Conservation (phyloP, 208 protist genomes). For the Porcisia deanei region DNA sequence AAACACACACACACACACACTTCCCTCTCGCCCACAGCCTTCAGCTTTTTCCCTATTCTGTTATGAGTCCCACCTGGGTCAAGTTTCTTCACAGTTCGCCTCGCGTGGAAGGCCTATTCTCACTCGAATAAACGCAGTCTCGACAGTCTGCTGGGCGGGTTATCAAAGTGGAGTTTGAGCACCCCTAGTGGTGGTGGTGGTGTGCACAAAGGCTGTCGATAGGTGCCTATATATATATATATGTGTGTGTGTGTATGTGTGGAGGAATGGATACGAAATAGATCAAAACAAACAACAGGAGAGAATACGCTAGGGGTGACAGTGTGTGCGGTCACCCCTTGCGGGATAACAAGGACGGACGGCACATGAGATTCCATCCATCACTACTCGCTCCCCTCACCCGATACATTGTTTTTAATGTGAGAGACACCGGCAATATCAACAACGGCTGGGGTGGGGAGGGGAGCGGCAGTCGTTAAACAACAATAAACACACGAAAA, state of each 20-base stretch:
- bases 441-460: background rate
- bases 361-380: background rate
- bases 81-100: too few species aligned
- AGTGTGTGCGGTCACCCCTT: background rate
- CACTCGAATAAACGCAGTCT: constrained; percentile 1
- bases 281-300: background rate
- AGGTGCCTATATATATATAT: background rate
- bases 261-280: background rate
- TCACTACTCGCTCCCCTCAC: background rate
- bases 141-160: background rate
- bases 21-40: too few species aligned
- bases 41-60: too few species aligned
- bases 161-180: background rate
- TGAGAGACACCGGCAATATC: background rate
- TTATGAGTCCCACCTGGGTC: too few species aligned
- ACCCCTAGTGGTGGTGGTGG: background rate
- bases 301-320: background rate
- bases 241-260: constrained; percentile 5
- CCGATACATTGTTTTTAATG: background rate
- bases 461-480: background rate
- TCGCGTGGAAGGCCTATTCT: too few species aligned
- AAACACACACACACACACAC: too few species aligned
- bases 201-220: background rate
- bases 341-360: too few species aligned
- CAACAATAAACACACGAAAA: too few species aligned